Base-by-base conservation (phyloP, 2,329 filamentous ascomycete species). In the Gnomoniopsis smithogilvyi region DNA sequence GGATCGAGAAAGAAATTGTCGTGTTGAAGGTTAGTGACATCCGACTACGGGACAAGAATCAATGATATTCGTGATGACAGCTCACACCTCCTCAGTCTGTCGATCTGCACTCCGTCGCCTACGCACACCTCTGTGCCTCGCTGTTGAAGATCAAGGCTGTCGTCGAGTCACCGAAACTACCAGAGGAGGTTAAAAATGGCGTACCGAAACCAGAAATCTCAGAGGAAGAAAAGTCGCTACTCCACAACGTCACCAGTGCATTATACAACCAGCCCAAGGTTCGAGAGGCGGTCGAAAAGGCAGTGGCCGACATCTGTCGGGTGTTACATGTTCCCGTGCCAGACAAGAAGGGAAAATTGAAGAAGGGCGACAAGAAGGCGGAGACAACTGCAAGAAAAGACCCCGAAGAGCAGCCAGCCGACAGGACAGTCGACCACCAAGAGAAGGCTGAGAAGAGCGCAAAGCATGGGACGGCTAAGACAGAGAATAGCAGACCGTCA, bases 1-100 rank as follows among this genome's bases (percentile, higher is more conserved):
- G 89, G 21, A 74, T 93, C 34, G 83, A 90, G 62, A 80, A 81
- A 36, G 90, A 86, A 67, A 68, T 85, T 48, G 70, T 75, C 0
- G 79, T 84, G 10, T 68, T 86, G 14, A 86, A 84, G 76, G 85
- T 77, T 68, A 43, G 51, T 46, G 10, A 1, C 10, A n/a, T 14
- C 14, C 33, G 14, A 19, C 10, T 24, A 19, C 12, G n/a, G 33
- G 12, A 6, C n/a, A 2, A 14, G 10, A 6, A 19, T 11, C 8
- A n/a, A 3, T 17, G 10, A 4, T 11, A 19, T 22, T 21, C 21
- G 34, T 22, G 17, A 30, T 30, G 60, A 51, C 56, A 58, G n/a
- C 38, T 50, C 26, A 19, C 21, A 36, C 41, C 10, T 14, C 17
- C 21, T 1, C 11, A 84, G 81, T 80, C 80, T 4, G 78, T 86